phyloP scores from a whole-genome alignment of 2,329 filamentous ascomycete species.

The Dryadomyces quercivorus region DNA sequence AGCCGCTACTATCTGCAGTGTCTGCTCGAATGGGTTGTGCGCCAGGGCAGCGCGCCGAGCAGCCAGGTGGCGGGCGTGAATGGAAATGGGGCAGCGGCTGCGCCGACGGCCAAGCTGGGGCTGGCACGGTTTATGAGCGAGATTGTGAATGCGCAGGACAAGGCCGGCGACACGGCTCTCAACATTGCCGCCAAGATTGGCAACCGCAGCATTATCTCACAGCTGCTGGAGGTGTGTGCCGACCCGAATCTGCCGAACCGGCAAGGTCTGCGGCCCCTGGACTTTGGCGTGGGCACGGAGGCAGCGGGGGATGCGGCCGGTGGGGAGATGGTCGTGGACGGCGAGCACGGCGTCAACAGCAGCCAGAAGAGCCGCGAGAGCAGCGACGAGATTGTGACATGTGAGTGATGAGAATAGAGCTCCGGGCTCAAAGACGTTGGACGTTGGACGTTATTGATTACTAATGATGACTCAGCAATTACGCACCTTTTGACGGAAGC shows the following conservation, averaged over 20 bases:
- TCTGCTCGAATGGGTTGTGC: conserved; percentile 84
- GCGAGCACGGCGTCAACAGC: conserved; percentile 32
- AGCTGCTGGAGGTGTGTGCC: conserved; percentile 86
- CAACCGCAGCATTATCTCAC: conserved; percentile 91
- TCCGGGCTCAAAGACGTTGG: too few species aligned
- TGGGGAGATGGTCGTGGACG: conserved; percentile 25
- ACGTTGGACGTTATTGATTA: too few species aligned
- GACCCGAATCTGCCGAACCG: conserved; percentile 87
- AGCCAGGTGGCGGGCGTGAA: conserved; percentile 20
- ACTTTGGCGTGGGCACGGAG: conserved; percentile 82
- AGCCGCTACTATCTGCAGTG: conserved; percentile 95
- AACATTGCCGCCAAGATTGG: conserved; percentile 90
- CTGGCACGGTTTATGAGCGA: conserved; percentile 91
- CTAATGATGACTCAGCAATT: conserved; percentile 43
- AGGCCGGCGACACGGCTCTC: conserved; percentile 85
- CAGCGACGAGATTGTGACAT: conserved; percentile 66
- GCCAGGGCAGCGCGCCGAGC: conserved; percentile 47
- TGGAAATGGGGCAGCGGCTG: conserved; percentile 14
- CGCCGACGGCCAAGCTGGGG: conserved; percentile 53
- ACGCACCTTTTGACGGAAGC: conserved; percentile 71
- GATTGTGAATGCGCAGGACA: conserved; percentile 92
- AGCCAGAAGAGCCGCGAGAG: conserved; percentile 54
- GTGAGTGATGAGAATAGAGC: conserved; percentile 38
- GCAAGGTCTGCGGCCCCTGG: conserved; percentile 76
- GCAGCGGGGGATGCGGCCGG: conserved; percentile 30